Percentiles rank a stretch among this genome's conserved stretches.
These are phyloP conservation scores for Passalora sequoiae DNA, from an alignment of 2,329 filamentous ascomycete genomes.

Conservation along the genomic window DNA sequence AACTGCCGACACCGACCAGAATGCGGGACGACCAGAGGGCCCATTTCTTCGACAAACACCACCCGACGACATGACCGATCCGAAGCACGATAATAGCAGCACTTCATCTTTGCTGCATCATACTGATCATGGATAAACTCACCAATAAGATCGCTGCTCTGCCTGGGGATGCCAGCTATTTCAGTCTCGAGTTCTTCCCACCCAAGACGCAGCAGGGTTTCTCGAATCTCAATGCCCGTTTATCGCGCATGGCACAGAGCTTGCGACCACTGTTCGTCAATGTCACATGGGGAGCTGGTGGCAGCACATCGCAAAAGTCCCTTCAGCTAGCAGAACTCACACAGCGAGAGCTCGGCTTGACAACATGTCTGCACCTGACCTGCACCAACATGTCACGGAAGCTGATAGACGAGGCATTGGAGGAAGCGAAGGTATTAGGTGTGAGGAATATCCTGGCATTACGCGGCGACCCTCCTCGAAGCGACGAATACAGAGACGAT, in stretches of 20 bases:
- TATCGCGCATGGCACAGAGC: constrained; percentile 90
- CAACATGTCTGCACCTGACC: constrained; percentile 91
- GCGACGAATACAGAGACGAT: constrained; percentile 75
- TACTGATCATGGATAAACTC: constrained; percentile 51
- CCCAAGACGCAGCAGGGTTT: constrained; percentile 96
- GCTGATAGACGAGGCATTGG: constrained; percentile 80
- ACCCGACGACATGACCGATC: background rate
- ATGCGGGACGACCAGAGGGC: no score
- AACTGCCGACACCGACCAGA: no score
- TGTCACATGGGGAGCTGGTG: constrained; percentile 95
- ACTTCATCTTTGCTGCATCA: constrained; percentile 10
- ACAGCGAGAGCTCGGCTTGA: constrained; percentile 84
- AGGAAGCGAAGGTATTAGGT: constrained; percentile 83
- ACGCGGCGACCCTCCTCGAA: constrained; percentile 82
- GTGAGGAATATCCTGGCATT: constrained; percentile 92
- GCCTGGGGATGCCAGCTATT: constrained; percentile 75
- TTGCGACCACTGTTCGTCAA: constrained; percentile 91
- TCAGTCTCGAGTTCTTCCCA: constrained; percentile 98
- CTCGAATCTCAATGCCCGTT: constrained; percentile 83
- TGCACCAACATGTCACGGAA: constrained; percentile 95
- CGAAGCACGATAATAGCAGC: constrained; percentile 4
- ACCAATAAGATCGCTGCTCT: constrained; percentile 88
- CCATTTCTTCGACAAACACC: background rate
- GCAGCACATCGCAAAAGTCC: constrained; percentile 83
- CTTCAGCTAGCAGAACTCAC: constrained; percentile 93